Conservation (phyloP, 345 rosid genomes). For the Moricandia moricandioides region DNA sequence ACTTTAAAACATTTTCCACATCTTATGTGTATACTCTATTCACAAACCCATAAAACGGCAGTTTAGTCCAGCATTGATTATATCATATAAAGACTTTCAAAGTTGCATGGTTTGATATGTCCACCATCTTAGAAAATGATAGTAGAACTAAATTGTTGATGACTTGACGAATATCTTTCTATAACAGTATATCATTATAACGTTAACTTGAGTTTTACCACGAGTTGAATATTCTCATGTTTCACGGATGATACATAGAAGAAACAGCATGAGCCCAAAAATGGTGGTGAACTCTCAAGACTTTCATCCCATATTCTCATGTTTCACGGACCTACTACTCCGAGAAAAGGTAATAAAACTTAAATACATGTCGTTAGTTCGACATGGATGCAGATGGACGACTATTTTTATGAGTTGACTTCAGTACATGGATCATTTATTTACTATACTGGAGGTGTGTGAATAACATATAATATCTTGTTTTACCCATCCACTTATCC, state of each 20-base stretch:
- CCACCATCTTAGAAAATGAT: not conserved
- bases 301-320: conserved; percentile 20
- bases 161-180: not conserved
- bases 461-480: no score
- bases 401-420: no score
- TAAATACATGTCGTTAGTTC: no score
- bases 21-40: not conserved
- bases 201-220: not conserved
- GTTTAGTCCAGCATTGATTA: not conserved
- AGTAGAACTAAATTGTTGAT: not conserved
- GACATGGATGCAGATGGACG: no score
- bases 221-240: conserved; percentile 1
- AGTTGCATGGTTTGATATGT: not conserved
- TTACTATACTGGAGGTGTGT: no score
- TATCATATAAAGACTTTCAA: not conserved
- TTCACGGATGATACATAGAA: not conserved
- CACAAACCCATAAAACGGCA: conserved; percentile 6
- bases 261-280: not conserved
- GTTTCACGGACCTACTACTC: conserved; percentile 18
- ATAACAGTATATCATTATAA: not conserved
- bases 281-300: conserved; percentile 11
- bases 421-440: no score
- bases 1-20: not conserved
- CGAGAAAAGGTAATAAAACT: not conserved
- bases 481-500: no score